Percentiles rank a stretch among this genome's conserved stretches.
These are phyloP conservation scores for Raffaelea ambrosiae DNA, from an alignment of 2,329 filamentous ascomycete species.

Conservation along the genomic window DNA sequence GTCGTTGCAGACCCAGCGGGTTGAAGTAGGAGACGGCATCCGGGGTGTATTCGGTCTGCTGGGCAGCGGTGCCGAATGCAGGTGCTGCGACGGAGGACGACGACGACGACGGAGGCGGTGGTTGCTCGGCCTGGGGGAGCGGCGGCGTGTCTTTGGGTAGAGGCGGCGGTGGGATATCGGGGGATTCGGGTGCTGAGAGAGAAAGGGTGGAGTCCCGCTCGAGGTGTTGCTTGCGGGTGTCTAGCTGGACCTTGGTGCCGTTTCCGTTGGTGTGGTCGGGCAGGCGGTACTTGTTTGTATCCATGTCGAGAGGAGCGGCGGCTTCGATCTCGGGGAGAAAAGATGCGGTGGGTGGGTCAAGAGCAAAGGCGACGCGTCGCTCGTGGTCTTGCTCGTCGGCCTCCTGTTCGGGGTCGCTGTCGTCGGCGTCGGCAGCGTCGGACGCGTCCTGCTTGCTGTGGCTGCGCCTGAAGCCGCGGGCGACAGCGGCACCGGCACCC, in stretches of 20 bases:
- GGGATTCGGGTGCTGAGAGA: neutral
- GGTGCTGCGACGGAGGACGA: too few species aligned
- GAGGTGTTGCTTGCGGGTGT: constrained; percentile 49
- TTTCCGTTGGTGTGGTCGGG: constrained; percentile 63
- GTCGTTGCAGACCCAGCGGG: constrained; percentile 54
- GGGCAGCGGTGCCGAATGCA: constrained; percentile 9
- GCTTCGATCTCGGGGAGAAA: constrained; percentile 44
- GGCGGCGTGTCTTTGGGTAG: constrained; percentile 46
- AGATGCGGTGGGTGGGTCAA: constrained; percentile 20
- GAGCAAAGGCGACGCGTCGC: too few species aligned
- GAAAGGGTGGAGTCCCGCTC: constrained; percentile 30
- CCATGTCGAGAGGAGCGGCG: constrained; percentile 49
- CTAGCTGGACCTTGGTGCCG: constrained; percentile 53
- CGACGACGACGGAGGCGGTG: constrained; percentile 11
- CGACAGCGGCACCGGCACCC: constrained; percentile 50
- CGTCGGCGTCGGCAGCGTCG: constrained; percentile 19
- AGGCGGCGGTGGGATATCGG: constrained; percentile 29
- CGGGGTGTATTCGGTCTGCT: constrained; percentile 33
- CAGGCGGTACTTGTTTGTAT: constrained; percentile 66
- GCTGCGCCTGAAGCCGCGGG: constrained; percentile 21
- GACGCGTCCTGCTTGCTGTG: constrained; percentile 10
- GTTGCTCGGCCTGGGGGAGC: constrained; percentile 10
- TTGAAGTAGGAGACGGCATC: constrained; percentile 58
- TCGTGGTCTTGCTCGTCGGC: neutral
- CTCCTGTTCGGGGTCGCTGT: constrained; percentile 13